Evolutionary conservation across 805 yeast species (phyloP).

Genomic region (Wickerhamiella vanderwaltii): DNA sequence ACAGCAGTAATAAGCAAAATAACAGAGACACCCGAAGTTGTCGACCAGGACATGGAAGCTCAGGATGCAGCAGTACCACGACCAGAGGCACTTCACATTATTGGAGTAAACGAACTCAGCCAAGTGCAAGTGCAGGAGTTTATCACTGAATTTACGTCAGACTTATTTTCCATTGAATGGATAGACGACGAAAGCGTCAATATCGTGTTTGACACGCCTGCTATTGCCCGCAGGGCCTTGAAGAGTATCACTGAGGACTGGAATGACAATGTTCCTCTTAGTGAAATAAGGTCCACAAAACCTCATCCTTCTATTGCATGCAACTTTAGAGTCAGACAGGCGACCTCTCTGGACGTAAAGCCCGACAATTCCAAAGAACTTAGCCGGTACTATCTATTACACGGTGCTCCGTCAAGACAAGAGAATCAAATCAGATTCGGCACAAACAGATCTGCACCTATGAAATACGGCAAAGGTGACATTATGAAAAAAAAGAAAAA

Average conservation of each 20-base stretch:
- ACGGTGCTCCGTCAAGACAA: constrained; percentile 52
- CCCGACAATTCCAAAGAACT: constrained; percentile 43
- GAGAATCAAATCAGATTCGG: constrained; percentile 22
- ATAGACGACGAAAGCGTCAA: constrained; percentile 50
- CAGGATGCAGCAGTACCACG: not conserved
- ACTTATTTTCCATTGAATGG: constrained; percentile 41
- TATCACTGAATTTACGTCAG: constrained; percentile 36
- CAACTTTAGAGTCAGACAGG: constrained; percentile 36
- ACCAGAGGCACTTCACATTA: constrained; percentile 28
- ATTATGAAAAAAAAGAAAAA: constrained; percentile 16
- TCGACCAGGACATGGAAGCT: too few species aligned
- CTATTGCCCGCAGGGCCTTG: constrained; percentile 32
- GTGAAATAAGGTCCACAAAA: constrained; percentile 23
- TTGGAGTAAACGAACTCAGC: constrained; percentile 54
- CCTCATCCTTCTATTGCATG: constrained; percentile 28
- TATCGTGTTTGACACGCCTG: constrained; percentile 37
- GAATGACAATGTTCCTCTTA: not conserved
- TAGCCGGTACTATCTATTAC: constrained; percentile 52
- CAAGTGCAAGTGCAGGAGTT: constrained; percentile 48
- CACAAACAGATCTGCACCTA: constrained; percentile 20
- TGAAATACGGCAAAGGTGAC: constrained; percentile 20
- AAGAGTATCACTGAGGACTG: not conserved
- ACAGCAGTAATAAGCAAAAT: too few species aligned
- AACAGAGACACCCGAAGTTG: too few species aligned
- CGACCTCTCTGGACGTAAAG: constrained; percentile 45